Evolutionary conservation across 2,329 filamentous ascomycete genomes (phyloP).

Genomic region (Thelonectria olida): DNA sequence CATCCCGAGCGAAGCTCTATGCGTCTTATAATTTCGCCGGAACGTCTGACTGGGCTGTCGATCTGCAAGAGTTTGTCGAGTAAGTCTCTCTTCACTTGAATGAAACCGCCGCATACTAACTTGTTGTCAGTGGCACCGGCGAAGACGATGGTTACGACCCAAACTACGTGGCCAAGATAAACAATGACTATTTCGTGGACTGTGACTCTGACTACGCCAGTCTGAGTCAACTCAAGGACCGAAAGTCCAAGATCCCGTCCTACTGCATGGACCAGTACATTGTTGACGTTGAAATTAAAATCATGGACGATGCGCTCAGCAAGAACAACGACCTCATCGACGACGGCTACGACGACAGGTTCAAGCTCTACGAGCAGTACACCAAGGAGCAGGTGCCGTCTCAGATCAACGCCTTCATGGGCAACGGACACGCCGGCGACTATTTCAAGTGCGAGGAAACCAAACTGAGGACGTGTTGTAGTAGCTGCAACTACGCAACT

Average conservation of each 20-base stretch:
- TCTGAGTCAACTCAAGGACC: conserved; percentile 27
- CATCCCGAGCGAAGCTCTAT: conserved; percentile 14
- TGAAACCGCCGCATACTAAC: neutral
- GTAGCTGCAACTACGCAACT: conserved; percentile 5
- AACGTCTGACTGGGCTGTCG: conserved; percentile 38
- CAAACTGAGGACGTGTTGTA: conserved; percentile 11
- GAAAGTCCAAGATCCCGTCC: conserved; percentile 9
- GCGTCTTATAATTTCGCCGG: conserved; percentile 35
- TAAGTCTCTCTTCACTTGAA: neutral
- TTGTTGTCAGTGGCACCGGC: neutral
- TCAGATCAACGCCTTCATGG: conserved; percentile 23
- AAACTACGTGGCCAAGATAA: neutral
- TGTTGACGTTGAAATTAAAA: conserved; percentile 15
- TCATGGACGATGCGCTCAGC: conserved; percentile 16
- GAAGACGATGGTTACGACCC: neutral
- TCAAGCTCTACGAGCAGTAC: conserved; percentile 23
- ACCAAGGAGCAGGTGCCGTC: conserved; percentile 14
- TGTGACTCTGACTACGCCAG: conserved; percentile 32
- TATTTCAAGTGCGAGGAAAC: conserved; percentile 25
- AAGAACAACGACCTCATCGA: conserved; percentile 23
- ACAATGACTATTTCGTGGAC: neutral
- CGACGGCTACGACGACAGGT: conserved; percentile 25
- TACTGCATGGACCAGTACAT: conserved; percentile 21
- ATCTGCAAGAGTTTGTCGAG: conserved; percentile 25
- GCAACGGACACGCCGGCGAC: conserved; percentile 12